Percentiles rank a stretch among this genome's conserved stretches.
Conservation (phyloP, 768 basidiomycete species). For the Phylloporus sp. region DNA sequence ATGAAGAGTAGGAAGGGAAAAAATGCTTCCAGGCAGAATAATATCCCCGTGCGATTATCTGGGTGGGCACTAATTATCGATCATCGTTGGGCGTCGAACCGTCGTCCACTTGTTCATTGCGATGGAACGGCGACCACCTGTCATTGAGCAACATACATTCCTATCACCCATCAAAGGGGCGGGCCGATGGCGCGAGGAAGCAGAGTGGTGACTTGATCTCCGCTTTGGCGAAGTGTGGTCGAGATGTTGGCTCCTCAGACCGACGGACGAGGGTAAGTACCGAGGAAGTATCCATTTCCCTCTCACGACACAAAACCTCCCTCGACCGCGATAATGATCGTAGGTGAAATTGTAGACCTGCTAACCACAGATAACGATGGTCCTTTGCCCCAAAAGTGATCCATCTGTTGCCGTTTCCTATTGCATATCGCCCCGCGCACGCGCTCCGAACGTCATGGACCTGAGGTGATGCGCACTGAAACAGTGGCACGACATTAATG, state of each 20-base stretch:
- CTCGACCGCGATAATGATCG: background rate
- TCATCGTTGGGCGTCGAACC: background rate
- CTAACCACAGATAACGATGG: background rate
- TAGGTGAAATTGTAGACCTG: background rate
- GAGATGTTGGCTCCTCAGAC: too few species aligned
- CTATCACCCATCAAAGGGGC: too few species aligned
- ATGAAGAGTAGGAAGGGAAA: too few species aligned
- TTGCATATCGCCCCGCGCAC: background rate
- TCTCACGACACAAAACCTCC: background rate
- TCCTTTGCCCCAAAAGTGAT: background rate
- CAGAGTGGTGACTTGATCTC: background rate
- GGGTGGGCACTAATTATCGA: too few species aligned
- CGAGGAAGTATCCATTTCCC: background rate
- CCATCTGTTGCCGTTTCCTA: background rate
- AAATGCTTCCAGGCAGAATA: background rate
- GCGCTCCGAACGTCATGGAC: background rate
- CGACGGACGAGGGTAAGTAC: too few species aligned
- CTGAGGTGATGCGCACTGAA: background rate
- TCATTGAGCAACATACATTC: background rate
- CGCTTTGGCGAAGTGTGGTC: too few species aligned
- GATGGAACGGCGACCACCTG: background rate
- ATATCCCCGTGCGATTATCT: background rate
- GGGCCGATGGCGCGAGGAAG: background rate
- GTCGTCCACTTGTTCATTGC: background rate
- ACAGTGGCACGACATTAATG: background rate